Base-by-base conservation (phyloP, 176 grass and related monocot species). In the Oryza officinalis region DNA sequence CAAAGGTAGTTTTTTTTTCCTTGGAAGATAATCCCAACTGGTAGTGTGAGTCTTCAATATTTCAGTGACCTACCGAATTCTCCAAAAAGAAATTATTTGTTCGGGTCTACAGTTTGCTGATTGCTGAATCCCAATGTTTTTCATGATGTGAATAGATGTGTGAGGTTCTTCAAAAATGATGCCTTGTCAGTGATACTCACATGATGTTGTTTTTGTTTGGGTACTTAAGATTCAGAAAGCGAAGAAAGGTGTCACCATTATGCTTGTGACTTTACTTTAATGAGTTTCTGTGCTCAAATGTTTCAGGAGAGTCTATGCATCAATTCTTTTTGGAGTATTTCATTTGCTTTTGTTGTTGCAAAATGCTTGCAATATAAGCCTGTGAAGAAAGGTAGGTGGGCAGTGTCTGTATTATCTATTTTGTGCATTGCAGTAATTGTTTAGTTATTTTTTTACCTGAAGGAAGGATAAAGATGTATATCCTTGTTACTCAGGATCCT, bases 321-420 rank as follows among this genome's bases (percentile, higher is more conserved):
- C 26, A 22, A 77, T 79, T 93, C 84, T 13, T 84, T 95, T 85
- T 95, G 89, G 91, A 88, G 38, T 45, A 84, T 91, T 88, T 31
- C 61, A 13, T 50, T 88, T 49, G 43, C 86, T 74, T 83, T 61
- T 82, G 64, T 85, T 28, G 47, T 90, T 44, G 83, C 85, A 25
- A 95, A 88, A 76, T 86, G 78, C 35, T 90, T 92, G 64, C 64
- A 63, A 72, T 92, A 90, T 45, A 88, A 88, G 15, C 85, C 83
- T 84, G 69, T 95, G 35, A 95, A 88, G 80, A 98, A 98, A 93
- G 96, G 96, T 95, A 44, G 12, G 35, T 13, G 27, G 31, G 5
- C 28, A 44, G 18, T 54, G 26, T 57, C 65, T 31, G 10, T 2
- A 28, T 22, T 82, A 35, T 67, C 17, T 74, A 2, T 72, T 72